Percentiles rank a stretch among this genome's conserved stretches.
These are phyloP conservation scores for Daldinia vernicosa DNA, from an alignment of 495 filamentous ascomycete species.

Conservation along the genomic window DNA sequence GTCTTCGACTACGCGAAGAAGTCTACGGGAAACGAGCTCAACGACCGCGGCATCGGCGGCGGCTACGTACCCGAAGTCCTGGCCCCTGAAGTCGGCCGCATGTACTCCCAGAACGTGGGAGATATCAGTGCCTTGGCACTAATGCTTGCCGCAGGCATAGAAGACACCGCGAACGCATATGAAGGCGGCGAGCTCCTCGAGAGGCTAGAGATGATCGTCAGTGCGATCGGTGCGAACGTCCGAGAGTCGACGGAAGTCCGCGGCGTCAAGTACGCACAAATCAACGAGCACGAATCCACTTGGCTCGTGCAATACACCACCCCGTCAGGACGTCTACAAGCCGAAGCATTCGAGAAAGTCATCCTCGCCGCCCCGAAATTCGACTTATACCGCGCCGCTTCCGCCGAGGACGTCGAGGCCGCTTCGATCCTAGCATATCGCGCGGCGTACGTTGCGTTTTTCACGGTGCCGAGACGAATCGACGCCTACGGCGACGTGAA, in stretches of 20 bases:
- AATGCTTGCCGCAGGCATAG: slow-evolving; percentile 33
- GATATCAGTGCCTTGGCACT: slow-evolving; percentile 28
- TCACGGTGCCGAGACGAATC: slow-evolving; percentile 28
- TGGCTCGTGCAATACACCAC: slow-evolving; percentile 37
- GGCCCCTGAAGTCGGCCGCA: slow-evolving; percentile 60
- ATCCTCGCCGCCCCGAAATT: slow-evolving; percentile 36
- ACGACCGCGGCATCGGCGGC: slow-evolving; percentile 28
- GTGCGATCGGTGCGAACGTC: slow-evolving; percentile 13
- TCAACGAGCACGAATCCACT: slow-evolving; percentile 14
- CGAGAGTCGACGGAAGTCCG: slow-evolving; percentile 28
- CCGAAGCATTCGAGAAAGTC: slow-evolving; percentile 41
- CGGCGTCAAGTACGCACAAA: slow-evolving; percentile 19
- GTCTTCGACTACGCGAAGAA: slow-evolving; percentile 23
- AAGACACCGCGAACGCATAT: slow-evolving; percentile 37
- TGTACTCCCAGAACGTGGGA: slow-evolving; percentile 46
- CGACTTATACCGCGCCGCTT: slow-evolving; percentile 23
- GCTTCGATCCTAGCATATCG: slow-evolving; percentile 26
- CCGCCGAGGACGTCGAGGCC: slow-evolving; percentile 23
- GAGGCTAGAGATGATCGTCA: slow-evolving; percentile 34
- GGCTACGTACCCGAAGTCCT: slow-evolving; percentile 48
- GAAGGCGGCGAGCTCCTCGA: slow-evolving; percentile 38
- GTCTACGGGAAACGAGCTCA: slow-evolving; percentile 13
- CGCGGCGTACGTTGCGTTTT: slow-evolving; percentile 35
- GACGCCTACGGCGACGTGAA: slow-evolving; percentile 18
- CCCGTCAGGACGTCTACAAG: neutral